phyloP scores from a whole-genome alignment of 768 basidiomycete species.

The Cystobasidium ongulense region DNA sequence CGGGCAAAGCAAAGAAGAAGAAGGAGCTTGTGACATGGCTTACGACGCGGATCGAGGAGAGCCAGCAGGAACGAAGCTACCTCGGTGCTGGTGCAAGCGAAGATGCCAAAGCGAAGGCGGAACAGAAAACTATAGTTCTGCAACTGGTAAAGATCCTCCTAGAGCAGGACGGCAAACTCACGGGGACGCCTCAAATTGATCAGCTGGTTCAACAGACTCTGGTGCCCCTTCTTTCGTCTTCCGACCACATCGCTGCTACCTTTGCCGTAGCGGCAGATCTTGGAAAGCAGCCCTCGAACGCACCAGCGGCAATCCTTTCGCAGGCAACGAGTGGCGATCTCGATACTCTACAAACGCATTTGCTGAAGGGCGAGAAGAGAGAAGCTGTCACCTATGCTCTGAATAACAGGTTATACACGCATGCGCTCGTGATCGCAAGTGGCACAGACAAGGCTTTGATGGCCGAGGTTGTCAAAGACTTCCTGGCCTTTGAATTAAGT shows the following conservation, averaged over 20 bases:
- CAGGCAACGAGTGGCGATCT: constrained; percentile 58
- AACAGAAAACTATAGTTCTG: constrained; percentile 68
- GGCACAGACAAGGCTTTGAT: constrained; percentile 86
- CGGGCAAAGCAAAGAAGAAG: constrained; percentile 58
- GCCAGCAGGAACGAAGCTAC: constrained; percentile 55
- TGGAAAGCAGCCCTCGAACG: neutral
- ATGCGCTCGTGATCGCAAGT: constrained; percentile 89
- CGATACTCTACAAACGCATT: constrained; percentile 66
- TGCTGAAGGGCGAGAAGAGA: constrained; percentile 73
- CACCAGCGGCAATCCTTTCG: constrained; percentile 53
- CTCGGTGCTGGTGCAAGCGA: neutral
- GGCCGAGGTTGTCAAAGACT: constrained; percentile 82
- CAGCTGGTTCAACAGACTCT: constrained; percentile 64
- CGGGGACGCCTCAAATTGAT: constrained; percentile 68
- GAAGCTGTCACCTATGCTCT: constrained; percentile 81
- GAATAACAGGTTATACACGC: constrained; percentile 84
- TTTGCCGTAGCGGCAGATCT: constrained; percentile 38
- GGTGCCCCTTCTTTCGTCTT: constrained; percentile 49
- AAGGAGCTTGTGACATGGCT: constrained; percentile 82
- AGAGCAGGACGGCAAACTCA: constrained; percentile 77
- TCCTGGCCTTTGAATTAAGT: constrained; percentile 67
- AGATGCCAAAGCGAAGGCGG: constrained; percentile 55
- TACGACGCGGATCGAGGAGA: constrained; percentile 63
- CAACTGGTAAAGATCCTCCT: constrained; percentile 70
- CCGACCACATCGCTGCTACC: neutral